These are phyloP conservation scores for Dactylella cylindrospora DNA, from an alignment of 2,329 filamentous ascomycete species.

Conservation along the genomic window DNA sequence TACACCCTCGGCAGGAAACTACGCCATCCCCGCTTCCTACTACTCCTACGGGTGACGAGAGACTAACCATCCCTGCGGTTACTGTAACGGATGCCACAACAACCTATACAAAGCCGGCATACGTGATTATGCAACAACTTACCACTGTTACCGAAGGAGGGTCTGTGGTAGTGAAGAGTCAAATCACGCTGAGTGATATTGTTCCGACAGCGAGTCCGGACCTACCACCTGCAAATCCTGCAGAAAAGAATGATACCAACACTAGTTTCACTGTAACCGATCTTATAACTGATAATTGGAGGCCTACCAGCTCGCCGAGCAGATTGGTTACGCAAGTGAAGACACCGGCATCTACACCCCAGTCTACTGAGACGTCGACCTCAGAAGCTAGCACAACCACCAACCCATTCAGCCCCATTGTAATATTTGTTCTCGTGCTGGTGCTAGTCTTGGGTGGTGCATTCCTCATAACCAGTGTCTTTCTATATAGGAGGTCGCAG, in stretches of 20 bases:
- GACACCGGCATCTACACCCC: not conserved
- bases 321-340: conserved; percentile 1
- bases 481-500: conserved; percentile 23
- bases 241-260: not conserved
- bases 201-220: conserved; percentile 11
- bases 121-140: conserved; percentile 27
- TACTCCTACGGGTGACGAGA: conserved; percentile 1
- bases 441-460: conserved; percentile 24
- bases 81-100: conserved; percentile 22
- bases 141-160: conserved; percentile 25
- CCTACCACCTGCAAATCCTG: conserved; percentile 9
- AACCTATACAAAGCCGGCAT: conserved; percentile 41
- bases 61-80: conserved; percentile 16
- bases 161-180: conserved; percentile 18
- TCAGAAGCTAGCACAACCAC: not conserved
- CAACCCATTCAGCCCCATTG: conserved; percentile 10
- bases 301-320: not conserved
- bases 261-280: too few relatives aligned
- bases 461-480: conserved; percentile 8
- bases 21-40: conserved; percentile 1
- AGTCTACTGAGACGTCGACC: not conserved
- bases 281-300: conserved; percentile 22
- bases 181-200: conserved; percentile 26
- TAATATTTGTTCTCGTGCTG: conserved; percentile 20
- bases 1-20: conserved; percentile 23